Evolutionary conservation across 2,329 filamentous ascomycete species (phyloP), one percentile per base, ranked within the genome.

Genomic region (Dichotomopilus funicola): DNA sequence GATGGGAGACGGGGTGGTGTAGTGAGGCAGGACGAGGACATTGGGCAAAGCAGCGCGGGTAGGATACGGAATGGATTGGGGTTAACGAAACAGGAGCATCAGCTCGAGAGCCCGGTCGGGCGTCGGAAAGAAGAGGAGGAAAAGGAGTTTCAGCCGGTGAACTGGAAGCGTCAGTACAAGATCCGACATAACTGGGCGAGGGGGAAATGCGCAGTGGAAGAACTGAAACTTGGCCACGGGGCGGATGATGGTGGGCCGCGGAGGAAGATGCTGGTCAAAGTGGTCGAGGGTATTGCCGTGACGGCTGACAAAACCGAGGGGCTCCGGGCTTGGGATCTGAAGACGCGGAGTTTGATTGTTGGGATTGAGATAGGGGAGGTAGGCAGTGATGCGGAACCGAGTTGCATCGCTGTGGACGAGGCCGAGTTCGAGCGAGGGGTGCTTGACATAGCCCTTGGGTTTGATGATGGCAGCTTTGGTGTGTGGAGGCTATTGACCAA

Each of bases 101-200:
- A 80, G 53, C n/a, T 5, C 6, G 48, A 10, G 56, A 53, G 5
- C 55, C 59, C 4, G 35, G 38, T 19, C 6, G 52, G 41, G 6
- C 54, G 11, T 9, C 45, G 49, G 7, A 49, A 40, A 19, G 42
- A 54, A 35, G 54, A 53, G 19, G 51, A 60, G 51, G 44, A 80
- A 51, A 40, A 9, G 1, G 75, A 31, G 34, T 36, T 44, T 35
- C 44, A 79, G 62, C 66, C 81, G 6, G 77, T 87, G 27, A 82
- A 94, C 66, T 96, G 91, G 91, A 95, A 95, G 74, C 80, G 82
- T 59, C 88, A 94, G 65, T 97, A 95, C 71, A 89, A 87, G 65
- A 76, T 96, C 49, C 81, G 89, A 46, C 88, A 96, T 68, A 97
- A 97, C 72, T 97, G 94, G 94, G 82, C 88, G 1, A 82, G 79